Evolutionary conservation across 75 land plant species (phyloP).

Genomic region (Chamaecyparis obtusa): DNA sequence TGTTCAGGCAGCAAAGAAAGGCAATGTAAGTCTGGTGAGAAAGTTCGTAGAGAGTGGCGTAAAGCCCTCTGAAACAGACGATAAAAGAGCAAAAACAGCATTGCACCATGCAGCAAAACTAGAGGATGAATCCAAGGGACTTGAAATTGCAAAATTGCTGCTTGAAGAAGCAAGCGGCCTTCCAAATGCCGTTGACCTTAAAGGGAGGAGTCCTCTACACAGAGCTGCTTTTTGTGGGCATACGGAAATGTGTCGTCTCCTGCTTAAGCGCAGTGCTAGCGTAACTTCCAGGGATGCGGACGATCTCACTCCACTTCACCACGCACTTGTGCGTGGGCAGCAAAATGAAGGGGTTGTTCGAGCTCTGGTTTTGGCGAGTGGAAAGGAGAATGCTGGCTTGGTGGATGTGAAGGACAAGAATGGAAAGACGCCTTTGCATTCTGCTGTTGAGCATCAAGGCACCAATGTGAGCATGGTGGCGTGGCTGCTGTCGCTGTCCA

Average conservation of each 20-base stretch:
- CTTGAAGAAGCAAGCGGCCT: neutral
- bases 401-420: neutral
- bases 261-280: neutral
- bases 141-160: neutral
- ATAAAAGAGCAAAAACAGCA: neutral
- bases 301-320: neutral
- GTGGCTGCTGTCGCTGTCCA: neutral
- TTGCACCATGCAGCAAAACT: neutral
- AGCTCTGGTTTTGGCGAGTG: neutral
- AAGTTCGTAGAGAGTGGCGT: neutral
- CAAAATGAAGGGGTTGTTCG: neutral
- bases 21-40: neutral
- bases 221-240: neutral
- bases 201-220: neutral
- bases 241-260: neutral
- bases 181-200: neutral
- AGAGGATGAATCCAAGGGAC: neutral
- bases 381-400: neutral
- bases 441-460: neutral
- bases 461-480: neutral
- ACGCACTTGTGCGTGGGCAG: neutral
- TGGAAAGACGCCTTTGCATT: neutral
- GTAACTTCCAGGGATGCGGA: neutral
- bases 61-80: neutral
- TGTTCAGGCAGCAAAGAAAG: neutral